Percentiles rank a stretch among this genome's conserved stretches.
Conservation (phyloP, 2,329 filamentous ascomycete genomes). For the Aquanectria penicillioides region DNA sequence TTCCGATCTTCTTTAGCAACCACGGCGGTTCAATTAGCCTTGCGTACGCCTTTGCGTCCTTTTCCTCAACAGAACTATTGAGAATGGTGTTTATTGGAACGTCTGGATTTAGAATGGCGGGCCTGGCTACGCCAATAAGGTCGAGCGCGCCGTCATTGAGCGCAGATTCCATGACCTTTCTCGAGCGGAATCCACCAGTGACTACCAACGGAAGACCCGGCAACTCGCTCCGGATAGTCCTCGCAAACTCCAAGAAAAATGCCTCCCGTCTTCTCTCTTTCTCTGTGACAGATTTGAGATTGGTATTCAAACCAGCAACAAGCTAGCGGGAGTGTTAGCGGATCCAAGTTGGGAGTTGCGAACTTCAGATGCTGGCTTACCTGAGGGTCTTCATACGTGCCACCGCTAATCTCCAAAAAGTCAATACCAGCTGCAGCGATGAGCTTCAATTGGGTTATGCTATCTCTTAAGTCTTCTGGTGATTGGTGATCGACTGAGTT, state of each 20-base stretch:
- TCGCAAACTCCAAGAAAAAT: constrained; percentile 7
- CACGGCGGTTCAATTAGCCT: background rate
- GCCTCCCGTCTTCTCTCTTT: background rate
- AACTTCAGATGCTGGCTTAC: no score
- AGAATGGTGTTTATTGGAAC: background rate
- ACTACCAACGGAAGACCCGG: background rate
- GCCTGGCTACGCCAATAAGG: background rate
- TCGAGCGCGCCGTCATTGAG: background rate
- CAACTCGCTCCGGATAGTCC: background rate
- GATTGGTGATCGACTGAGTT: constrained; percentile 7
- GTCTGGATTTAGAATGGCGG: background rate
- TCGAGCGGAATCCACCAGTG: background rate
- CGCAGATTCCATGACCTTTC: background rate
- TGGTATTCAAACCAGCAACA: background rate
- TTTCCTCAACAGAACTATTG: background rate
- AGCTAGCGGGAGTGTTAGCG: background rate
- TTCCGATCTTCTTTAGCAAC: background rate
- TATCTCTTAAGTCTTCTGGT: background rate
- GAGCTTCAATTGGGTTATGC: background rate
- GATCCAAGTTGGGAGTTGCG: no score
- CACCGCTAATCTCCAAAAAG: constrained; percentile 1
- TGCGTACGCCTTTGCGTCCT: background rate
- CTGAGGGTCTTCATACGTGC: background rate
- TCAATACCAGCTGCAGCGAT: background rate
- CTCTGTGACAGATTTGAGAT: background rate